Percentiles rank a stretch among this genome's conserved stretches.
Conservation (phyloP, 176 grass and related monocot genomes). For the Juncus effusus region DNA sequence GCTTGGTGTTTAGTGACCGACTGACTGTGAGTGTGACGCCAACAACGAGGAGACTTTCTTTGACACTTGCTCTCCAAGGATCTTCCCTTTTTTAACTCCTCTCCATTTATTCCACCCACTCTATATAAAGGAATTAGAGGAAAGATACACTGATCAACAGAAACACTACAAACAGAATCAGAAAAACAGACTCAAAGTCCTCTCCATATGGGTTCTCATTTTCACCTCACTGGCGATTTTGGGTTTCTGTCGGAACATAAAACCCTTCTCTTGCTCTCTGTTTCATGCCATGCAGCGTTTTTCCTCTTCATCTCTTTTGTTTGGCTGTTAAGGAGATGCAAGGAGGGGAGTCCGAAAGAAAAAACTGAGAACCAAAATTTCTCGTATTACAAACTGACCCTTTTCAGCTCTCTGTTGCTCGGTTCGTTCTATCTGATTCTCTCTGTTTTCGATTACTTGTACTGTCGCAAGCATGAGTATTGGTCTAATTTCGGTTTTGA, state of each 20-base stretch:
- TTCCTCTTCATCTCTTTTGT: conserved; percentile 19
- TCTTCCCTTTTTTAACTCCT: too few relatives aligned
- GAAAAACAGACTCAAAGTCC: too few relatives aligned
- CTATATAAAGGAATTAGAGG: too few relatives aligned
- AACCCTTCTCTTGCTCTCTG: conserved; percentile 31
- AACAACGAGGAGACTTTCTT: too few relatives aligned
- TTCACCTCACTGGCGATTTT: background rate
- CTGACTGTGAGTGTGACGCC: too few relatives aligned
- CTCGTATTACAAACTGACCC: conserved; percentile 22
- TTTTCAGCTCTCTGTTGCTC: conserved; percentile 28
- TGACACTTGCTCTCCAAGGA: too few relatives aligned
- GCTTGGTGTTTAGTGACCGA: too few relatives aligned
- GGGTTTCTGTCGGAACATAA: conserved; percentile 6
- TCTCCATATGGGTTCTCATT: too few relatives aligned
- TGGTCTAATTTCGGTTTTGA: conserved; percentile 30
- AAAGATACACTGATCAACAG: too few relatives aligned
- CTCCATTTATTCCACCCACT: too few relatives aligned
- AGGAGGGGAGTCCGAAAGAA: background rate
- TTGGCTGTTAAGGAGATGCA: conserved; percentile 12
- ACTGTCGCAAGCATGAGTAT: background rate
- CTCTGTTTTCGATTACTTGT: conserved; percentile 27
- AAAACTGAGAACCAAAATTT: background rate
- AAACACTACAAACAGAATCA: too few relatives aligned
- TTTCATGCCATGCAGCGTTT: conserved; percentile 17
- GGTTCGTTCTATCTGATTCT: conserved; percentile 24